Conservation (phyloP, 306 rosid genomes). For the Echinosophora koreensis region DNA sequence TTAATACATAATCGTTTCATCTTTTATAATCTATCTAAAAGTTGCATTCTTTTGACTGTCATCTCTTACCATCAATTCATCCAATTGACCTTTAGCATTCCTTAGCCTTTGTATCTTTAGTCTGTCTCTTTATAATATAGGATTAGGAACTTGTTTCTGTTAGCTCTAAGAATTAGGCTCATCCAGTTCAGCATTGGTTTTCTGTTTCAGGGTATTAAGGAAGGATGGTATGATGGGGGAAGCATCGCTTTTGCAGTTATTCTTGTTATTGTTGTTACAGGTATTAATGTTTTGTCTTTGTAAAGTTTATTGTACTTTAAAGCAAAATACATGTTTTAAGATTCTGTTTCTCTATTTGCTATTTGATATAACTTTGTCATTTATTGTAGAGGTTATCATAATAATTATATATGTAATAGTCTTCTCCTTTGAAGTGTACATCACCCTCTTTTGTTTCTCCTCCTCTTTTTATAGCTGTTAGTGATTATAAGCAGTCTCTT, state of each 20-base stretch:
- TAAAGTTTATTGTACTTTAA: conserved; percentile 19
- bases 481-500: conserved; percentile 91
- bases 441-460: conserved; percentile 33
- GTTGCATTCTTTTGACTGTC: conserved; percentile 4
- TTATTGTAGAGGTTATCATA: conserved; percentile 27
- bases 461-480: conserved; percentile 62
- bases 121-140: conserved; percentile 2
- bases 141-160: conserved; percentile 11
- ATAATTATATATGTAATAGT: background rate
- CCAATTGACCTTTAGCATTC: conserved; percentile 7
- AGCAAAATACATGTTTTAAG: background rate
- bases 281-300: conserved; percentile 46
- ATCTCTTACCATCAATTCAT: background rate
- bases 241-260: conserved; percentile 94
- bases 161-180: conserved; percentile 32
- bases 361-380: conserved; percentile 15
- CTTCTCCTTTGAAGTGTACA: conserved; percentile 22
- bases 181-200: conserved; percentile 30
- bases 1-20: background rate
- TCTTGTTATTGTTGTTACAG: conserved; percentile 91
- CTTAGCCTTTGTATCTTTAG: conserved; percentile 5
- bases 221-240: conserved; percentile 99
- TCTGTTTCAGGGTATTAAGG: conserved; percentile 76
- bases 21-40: background rate
- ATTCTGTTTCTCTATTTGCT: background rate